Conservation (phyloP, 2,329 filamentous ascomycete species). For the Aureobasidium pullulans region DNA sequence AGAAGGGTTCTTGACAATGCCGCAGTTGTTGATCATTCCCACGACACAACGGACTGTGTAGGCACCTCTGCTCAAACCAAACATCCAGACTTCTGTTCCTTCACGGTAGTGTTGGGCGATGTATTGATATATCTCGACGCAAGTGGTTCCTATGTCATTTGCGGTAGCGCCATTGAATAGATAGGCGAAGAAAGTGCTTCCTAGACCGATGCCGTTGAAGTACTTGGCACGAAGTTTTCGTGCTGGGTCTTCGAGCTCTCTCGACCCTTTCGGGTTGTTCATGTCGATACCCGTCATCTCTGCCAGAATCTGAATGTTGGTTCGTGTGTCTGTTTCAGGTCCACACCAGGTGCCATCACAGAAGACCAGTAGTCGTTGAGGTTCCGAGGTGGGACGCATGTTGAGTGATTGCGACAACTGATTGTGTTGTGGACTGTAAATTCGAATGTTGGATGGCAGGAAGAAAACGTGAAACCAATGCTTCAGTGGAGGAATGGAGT, state of each 20-base stretch:
- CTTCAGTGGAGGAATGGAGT: background rate
- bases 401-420: too few relatives aligned
- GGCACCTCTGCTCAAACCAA: conserved; percentile 35
- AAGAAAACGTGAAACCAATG: background rate
- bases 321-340: conserved; percentile 27
- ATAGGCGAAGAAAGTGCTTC: conserved; percentile 29
- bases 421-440: background rate
- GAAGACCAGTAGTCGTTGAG: conserved; percentile 8
- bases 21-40: conserved; percentile 32
- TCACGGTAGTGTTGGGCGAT: conserved; percentile 28
- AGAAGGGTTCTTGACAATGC: conserved; percentile 16
- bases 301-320: conserved; percentile 28
- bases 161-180: conserved; percentile 31
- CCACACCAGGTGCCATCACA: conserved; percentile 22
- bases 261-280: conserved; percentile 18
- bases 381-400: background rate
- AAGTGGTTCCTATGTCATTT: conserved; percentile 29
- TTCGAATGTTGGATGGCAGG: background rate
- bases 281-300: conserved; percentile 26
- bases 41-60: conserved; percentile 35
- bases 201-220: conserved; percentile 31
- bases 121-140: conserved; percentile 29
- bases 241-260: conserved; percentile 19
- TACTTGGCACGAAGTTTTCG: conserved; percentile 27
- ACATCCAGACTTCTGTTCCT: conserved; percentile 32